phyloP scores from a whole-genome alignment of 148 eudicot genomes.

The Chenopodium berlandieri region DNA sequence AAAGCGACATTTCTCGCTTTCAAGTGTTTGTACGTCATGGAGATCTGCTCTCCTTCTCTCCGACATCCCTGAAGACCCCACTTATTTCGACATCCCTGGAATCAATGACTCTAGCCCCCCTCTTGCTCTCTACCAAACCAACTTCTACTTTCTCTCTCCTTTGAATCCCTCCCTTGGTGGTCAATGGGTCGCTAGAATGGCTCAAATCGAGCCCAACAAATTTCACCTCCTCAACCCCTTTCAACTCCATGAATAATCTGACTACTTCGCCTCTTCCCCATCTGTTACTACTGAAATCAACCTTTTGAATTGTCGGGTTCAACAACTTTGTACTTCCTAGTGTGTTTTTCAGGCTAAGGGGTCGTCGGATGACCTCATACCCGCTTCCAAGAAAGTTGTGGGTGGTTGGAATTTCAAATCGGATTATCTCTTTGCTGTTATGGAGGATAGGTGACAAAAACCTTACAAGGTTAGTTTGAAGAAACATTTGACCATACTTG shows the following conservation, averaged over 20 bases:
- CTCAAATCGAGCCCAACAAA: neutral
- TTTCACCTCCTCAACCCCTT: neutral
- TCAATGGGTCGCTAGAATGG: conserved; percentile 8
- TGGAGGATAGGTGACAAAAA: too few species aligned
- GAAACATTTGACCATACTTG: too few species aligned
- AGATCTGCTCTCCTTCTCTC: neutral
- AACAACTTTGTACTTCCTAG: neutral
- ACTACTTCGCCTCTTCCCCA: neutral
- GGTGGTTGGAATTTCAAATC: neutral
- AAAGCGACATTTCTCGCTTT: neutral
- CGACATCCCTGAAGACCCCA: neutral
- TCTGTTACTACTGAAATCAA: neutral
- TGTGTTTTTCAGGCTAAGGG: too few species aligned
- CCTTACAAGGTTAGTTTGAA: too few species aligned
- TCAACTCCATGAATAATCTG: neutral
- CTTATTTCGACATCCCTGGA: neutral
- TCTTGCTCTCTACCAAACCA: neutral
- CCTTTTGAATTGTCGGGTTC: neutral
- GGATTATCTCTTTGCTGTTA: neutral
- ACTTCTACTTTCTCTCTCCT: conserved; percentile 10
- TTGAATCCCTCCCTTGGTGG: neutral
- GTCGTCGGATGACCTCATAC: too few species aligned
- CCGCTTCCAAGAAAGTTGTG: neutral
- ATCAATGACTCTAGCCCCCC: neutral
- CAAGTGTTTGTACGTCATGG: conserved; percentile 13